phyloP scores from a whole-genome alignment of 1,139 yeast species.

The Kurtzmaniella quercitrusa region DNA sequence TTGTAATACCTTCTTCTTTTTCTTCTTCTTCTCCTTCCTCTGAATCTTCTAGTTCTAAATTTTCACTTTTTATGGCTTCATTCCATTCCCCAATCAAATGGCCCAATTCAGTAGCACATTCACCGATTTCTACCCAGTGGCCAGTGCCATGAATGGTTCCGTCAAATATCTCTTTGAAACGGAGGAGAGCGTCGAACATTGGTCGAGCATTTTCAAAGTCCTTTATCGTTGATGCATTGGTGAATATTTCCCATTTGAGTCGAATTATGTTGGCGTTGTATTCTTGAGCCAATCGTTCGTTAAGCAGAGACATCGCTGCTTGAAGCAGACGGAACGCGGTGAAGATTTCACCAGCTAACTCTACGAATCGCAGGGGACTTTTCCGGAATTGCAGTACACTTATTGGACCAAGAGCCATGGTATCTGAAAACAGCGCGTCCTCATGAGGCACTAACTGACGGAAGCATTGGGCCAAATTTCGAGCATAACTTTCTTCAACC shows the following conservation, averaged over 20 bases:
- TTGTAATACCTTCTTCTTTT: no score
- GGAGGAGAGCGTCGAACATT: conserved; percentile 7
- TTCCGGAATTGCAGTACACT: neutral
- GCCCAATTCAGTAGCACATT: conserved; percentile 4
- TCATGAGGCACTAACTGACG: conserved; percentile 3
- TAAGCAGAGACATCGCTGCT: neutral
- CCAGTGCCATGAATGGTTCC: conserved; percentile 5
- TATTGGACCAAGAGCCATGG: conserved; percentile 4
- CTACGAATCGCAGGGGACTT: neutral
- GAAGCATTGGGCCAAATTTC: conserved; percentile 2
- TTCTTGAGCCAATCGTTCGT: conserved; percentile 2
- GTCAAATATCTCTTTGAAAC: conserved; percentile 4
- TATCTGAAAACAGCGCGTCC: conserved; percentile 3
- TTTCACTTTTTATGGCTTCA: conserved; percentile 1
- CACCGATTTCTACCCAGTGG: conserved; percentile 6
- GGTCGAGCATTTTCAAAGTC: conserved; percentile 8
- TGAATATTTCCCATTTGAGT: conserved; percentile 8
- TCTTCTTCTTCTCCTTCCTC: no score
- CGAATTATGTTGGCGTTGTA: conserved; percentile 3
- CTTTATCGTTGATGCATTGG: conserved; percentile 6
- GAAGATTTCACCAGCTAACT: neutral
- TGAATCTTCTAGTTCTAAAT: neutral
- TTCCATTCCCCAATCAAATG: conserved; percentile 8
- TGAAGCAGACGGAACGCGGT: conserved; percentile 1
- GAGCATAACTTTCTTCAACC: conserved; percentile 5